These are phyloP conservation scores for Potentilla sterilis DNA, from an alignment of 306 rosid species.

Conservation along the genomic window DNA sequence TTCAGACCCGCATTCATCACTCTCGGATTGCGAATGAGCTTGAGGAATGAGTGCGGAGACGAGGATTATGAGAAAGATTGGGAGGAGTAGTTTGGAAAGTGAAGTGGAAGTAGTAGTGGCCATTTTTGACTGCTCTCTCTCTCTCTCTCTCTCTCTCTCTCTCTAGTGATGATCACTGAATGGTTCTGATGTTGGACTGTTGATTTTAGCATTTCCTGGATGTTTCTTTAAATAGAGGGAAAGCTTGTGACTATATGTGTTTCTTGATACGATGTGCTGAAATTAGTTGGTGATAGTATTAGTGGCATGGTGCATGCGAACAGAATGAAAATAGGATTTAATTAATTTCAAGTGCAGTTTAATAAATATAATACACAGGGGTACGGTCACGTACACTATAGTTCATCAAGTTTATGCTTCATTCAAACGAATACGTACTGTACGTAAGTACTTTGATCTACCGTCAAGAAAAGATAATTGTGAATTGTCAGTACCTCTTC, in stretches of 20 bases:
- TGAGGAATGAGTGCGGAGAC: constrained; percentile 24
- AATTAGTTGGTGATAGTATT: not conserved
- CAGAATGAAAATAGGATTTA: not conserved
- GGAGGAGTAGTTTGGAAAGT: constrained; percentile 16
- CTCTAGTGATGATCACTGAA: too few relatives aligned
- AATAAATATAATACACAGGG: not conserved
- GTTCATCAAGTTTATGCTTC: too few relatives aligned
- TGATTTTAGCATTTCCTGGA: not conserved
- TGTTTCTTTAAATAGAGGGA: not conserved
- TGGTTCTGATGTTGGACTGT: not conserved
- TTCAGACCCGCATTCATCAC: constrained; percentile 32
- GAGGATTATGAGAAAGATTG: constrained; percentile 29
- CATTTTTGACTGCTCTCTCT: constrained; percentile 11
- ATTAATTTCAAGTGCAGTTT: not conserved
- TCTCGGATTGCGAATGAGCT: constrained; percentile 20
- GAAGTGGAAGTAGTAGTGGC: constrained; percentile 14
- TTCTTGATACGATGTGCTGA: not conserved
- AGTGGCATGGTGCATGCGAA: constrained; percentile 7
- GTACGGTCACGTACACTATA: too few relatives aligned
- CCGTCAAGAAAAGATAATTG: too few relatives aligned
- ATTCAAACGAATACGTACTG: too few relatives aligned
- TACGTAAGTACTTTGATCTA: too few relatives aligned
- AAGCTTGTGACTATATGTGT: not conserved
- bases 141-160: not conserved
- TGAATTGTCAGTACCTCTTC: too few relatives aligned